Percentiles rank a stretch among this genome's conserved stretches.
These are phyloP conservation scores for Cystofilobasidium macerans DNA, from an alignment of 768 basidiomycete species.

Conservation along the genomic window DNA sequence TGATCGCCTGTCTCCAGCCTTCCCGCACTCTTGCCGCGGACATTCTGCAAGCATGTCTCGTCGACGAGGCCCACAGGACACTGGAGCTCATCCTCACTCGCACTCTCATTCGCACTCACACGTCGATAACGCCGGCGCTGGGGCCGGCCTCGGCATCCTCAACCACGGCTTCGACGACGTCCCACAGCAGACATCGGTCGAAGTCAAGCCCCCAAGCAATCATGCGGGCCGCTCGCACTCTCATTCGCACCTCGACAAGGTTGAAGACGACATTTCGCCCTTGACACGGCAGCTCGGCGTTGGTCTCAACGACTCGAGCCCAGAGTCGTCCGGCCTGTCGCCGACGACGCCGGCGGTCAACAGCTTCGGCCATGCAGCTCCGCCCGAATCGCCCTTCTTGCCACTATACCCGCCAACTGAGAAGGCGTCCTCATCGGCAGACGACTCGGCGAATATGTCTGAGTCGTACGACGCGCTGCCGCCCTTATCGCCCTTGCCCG, in stretches of 20 bases:
- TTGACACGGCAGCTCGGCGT: background rate
- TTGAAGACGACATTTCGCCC: background rate
- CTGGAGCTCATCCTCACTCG: background rate
- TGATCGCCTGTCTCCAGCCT: background rate
- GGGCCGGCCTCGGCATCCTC: background rate
- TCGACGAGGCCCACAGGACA: background rate
- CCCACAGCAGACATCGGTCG: background rate
- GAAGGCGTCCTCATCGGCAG: background rate
- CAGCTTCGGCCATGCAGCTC: background rate
- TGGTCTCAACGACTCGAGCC: background rate
- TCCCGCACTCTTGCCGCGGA: no score
- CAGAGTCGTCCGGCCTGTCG: background rate
- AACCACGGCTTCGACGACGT: conserved; percentile 7
- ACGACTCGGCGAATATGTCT: background rate
- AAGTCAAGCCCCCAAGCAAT: background rate
- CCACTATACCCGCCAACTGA: conserved; percentile 6
- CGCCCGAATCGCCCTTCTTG: conserved; percentile 9
- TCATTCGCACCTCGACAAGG: background rate
- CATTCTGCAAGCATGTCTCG: no score
- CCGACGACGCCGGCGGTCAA: background rate
- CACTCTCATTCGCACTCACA: conserved; percentile 7
- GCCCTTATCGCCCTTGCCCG: background rate
- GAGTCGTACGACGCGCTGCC: conserved; percentile 19
- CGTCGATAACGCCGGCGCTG: background rate
- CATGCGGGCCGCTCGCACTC: background rate